Base-by-base conservation (phyloP, 345 rosid genomes). In the Heritiera fomes region DNA sequence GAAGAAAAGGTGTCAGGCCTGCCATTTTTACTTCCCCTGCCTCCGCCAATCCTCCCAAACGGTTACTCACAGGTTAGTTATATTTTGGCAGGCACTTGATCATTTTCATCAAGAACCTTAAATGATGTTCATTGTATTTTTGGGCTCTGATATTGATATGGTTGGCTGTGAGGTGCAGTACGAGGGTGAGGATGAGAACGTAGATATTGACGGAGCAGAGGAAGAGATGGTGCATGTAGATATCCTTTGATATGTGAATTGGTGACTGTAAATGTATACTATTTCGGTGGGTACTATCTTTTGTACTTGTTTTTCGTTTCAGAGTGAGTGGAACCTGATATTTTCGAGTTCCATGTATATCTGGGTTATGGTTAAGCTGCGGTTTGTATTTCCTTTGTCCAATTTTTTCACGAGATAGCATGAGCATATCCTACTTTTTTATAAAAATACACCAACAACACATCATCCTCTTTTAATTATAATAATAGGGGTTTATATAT, bases 1-100 rank as follows among this genome's bases (percentile, higher is more conserved):
- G 91, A 89, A 56, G 92, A 89, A 75, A 84, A 87, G 45, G 87
- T 80, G 34, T 83, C 81, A 73, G 80, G 81, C 58, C 77, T 88
- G 74, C 90, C 91, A 60, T 75, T 84, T 77, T 59, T 73, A 55
- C 85, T 86, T 34, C 90, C 87, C 46, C 88, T 84, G 20, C 90
- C 87, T 75, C 90, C 92, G 23, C 86, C 87, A 47, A 65, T 85
- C 79, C 40, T 79, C 47, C 83, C 32, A 76, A 89, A 81, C 82
- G 38, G 83, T 81, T 87, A 86, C 77, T 79, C 80, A 46, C 80
- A 84, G 92, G 92, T 88, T 14, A 34, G 81, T 81, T 75, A 15
- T 34, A 58, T 71, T 20, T 20, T 78, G 0, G 14, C 20, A 6
- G n/a, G 18, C 34, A 60, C 20, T 28, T 40, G 71, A 6, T 65